Base-by-base conservation (phyloP, 2,329 filamentous ascomycete genomes). In the Fusarium praegraminearum region DNA sequence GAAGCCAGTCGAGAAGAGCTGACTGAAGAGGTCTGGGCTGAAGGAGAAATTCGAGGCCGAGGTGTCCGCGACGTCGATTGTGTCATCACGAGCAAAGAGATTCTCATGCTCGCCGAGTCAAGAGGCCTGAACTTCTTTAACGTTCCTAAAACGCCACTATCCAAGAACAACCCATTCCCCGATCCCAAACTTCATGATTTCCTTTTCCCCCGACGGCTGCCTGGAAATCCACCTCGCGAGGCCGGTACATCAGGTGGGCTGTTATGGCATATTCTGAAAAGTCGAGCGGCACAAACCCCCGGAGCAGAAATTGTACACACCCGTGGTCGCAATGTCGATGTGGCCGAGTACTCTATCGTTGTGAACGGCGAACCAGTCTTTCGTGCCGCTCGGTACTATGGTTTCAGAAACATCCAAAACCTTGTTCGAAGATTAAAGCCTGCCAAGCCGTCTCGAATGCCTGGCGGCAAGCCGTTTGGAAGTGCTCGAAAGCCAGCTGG, bases 331-430 rank as follows among this genome's bases (percentile, higher is more conserved):
- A 99, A 99, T 76, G 88, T 90, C 30, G 96, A 99, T 77, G 95
- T 98, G 1, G 86, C 94, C 30, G 96, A 98, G 75, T 98, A 96
- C 77, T 84, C 86, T 3, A 85, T 98, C 24, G 86, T 87, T 16
- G 82, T 81, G 52, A 76, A 83, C 4, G 86, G 86, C 12, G 82
- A 89, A 66, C 80, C 85, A 5, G 79, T 97, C 4, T 89, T 97
- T 81, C 92, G 89, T 77, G 91, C 93, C 22, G 95, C 95, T 6
- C 90, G 96, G 53, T 99, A 95, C 80, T 99, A 99, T 78, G 96
- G 96, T 8, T 99, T 99, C 84, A 88, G 96, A 54, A 99, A 99
- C 76, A 99, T 99, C 67, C 96, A 98, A 79, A 99, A 99, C 76
- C 87, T 99, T 7, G 96, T 99, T 18, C 90, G 96, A n/a, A 90